phyloP scores from a whole-genome alignment of 2,329 filamentous ascomycete species.

The Claviceps cyperi region DNA sequence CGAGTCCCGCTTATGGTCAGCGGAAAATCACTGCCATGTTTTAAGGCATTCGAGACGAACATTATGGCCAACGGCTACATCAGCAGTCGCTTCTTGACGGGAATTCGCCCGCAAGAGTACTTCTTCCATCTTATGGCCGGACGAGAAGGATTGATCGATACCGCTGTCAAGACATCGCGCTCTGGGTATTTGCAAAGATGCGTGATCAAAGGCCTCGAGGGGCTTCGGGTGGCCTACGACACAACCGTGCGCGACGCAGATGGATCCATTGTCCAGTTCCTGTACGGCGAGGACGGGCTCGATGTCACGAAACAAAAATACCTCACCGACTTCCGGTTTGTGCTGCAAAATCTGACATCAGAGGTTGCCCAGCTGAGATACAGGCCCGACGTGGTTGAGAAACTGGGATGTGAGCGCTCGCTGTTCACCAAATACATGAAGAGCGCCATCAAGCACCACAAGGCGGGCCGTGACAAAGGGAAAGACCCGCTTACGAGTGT shows the following conservation, averaged over 20 bases:
- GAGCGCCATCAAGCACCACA: constrained; percentile 60
- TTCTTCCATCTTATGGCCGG: constrained; percentile 99
- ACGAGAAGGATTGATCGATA: constrained; percentile 95
- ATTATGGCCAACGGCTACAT: constrained; percentile 87
- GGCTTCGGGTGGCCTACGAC: constrained; percentile 82
- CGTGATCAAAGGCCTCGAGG: constrained; percentile 97
- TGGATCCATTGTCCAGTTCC: constrained; percentile 82
- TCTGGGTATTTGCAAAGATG: constrained; percentile 95
- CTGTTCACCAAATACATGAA: constrained; percentile 67
- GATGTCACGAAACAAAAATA: constrained; percentile 93
- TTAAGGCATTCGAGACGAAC: constrained; percentile 80
- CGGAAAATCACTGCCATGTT: constrained; percentile 89
- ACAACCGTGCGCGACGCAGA: constrained; percentile 89
- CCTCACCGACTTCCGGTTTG: constrained; percentile 76
- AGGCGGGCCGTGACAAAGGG: constrained; percentile 37
- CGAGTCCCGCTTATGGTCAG: constrained; percentile 96
- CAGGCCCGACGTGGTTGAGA: constrained; percentile 31
- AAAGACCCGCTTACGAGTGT: constrained; percentile 63
- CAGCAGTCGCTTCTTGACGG: constrained; percentile 91
- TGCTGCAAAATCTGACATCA: constrained; percentile 72
- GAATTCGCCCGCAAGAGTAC: constrained; percentile 92
- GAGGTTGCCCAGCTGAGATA: constrained; percentile 65
- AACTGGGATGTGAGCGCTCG: constrained; percentile 36
- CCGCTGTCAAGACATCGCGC: constrained; percentile 92
- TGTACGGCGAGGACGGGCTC: constrained; percentile 92